These are phyloP conservation scores for Chaetomium sp. DNA, from an alignment of 2,329 filamentous ascomycete species.

Conservation along the genomic window DNA sequence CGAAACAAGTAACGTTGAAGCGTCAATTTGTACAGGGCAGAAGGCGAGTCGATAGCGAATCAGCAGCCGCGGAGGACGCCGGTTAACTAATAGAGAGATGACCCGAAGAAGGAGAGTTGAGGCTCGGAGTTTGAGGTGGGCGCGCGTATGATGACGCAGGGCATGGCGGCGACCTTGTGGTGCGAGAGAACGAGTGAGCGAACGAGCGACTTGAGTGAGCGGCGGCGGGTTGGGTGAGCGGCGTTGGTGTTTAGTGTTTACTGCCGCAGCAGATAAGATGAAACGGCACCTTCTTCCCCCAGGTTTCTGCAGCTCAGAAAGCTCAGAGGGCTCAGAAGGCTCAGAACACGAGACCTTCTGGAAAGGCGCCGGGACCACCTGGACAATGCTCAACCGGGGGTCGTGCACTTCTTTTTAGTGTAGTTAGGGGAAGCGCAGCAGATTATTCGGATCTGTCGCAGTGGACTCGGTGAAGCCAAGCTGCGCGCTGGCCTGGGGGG, in stretches of 20 bases:
- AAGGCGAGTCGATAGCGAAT: constrained; percentile 27
- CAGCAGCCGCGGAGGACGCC: constrained; percentile 29
- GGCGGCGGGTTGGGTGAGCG: not conserved
- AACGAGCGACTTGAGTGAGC: not conserved
- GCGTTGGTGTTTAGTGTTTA: constrained; percentile 8
- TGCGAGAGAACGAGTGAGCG: constrained; percentile 8
- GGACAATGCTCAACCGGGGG: constrained; percentile 26
- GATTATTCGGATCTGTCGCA: constrained; percentile 11
- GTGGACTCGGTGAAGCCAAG: constrained; percentile 18
- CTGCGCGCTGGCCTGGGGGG: constrained; percentile 15
- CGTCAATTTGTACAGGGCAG: constrained; percentile 37
- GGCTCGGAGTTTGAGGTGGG: constrained; percentile 33
- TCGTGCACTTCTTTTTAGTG: constrained; percentile 22
- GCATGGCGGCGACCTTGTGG: constrained; percentile 36
- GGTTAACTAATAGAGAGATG: constrained; percentile 33
- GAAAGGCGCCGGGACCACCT: constrained; percentile 18
- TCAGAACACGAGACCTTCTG: constrained; percentile 18
- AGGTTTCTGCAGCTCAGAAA: constrained; percentile 19
- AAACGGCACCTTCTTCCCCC: constrained; percentile 19
- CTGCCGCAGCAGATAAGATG: constrained; percentile 14
- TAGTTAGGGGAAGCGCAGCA: not conserved
- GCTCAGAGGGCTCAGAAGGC: too few species aligned
- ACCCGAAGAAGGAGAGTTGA: constrained; percentile 31
- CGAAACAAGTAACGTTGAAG: constrained; percentile 37
- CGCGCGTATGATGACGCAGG: constrained; percentile 28